Conservation (phyloP, 192 early-diverging fungal genomes). For the Coemansia sp. region DNA sequence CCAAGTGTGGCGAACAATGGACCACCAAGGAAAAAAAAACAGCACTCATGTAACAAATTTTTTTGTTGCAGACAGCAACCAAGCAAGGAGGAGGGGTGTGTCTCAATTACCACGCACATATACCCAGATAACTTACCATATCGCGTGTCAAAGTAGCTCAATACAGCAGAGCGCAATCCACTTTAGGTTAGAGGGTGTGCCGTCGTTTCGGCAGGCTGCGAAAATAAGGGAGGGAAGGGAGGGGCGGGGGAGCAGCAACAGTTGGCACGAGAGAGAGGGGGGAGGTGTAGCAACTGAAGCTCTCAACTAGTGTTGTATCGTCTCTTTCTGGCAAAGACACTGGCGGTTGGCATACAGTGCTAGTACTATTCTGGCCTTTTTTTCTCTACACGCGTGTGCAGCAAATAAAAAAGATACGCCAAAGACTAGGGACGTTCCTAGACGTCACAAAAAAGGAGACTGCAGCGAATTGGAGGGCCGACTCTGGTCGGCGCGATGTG, state of each 20-base stretch:
- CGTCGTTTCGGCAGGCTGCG: background rate
- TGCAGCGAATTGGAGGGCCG: background rate
- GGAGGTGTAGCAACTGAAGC: background rate
- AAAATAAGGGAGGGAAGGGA: background rate
- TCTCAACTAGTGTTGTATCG: background rate
- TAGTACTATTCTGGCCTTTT: background rate
- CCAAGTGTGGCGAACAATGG: slow-evolving; percentile 4
- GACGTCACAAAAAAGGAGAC: background rate
- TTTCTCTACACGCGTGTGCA: background rate
- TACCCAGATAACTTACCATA: slow-evolving; percentile 9
- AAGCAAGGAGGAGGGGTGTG: background rate
- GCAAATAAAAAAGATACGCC: background rate
- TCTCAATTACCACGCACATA: background rate
- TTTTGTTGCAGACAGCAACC: background rate
- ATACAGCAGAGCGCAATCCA: background rate
- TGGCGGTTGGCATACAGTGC: background rate
- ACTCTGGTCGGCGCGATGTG: background rate
- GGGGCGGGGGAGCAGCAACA: background rate
- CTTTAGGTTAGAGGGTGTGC: background rate
- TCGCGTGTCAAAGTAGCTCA: slow-evolving; percentile 8
- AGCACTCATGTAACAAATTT: background rate
- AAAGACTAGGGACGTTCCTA: background rate
- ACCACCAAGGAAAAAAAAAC: background rate
- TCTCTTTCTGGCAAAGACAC: slow-evolving; percentile 3
- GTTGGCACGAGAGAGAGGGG: background rate